Evolutionary conservation across 2,329 filamentous ascomycete genomes (phyloP).

Genomic region (Aspergillus vadensis): DNA sequence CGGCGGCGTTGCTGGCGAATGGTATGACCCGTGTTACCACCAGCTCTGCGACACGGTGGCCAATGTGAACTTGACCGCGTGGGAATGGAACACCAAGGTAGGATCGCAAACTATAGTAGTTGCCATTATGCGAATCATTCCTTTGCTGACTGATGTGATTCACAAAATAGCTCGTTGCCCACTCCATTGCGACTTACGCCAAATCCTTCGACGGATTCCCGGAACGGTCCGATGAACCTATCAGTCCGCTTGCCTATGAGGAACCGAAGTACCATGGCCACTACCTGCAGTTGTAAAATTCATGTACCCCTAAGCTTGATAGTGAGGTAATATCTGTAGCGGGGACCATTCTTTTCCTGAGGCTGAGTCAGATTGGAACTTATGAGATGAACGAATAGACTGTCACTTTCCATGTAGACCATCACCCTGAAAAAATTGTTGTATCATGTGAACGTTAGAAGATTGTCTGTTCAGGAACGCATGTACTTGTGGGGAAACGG

Average conservation of each 20-base stretch:
- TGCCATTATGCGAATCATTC: neutral
- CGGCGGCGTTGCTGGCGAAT: slow-evolving; percentile 64
- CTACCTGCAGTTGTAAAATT: slow-evolving; percentile 15
- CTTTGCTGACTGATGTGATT: neutral
- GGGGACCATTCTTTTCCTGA: too few relatives aligned
- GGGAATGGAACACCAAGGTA: slow-evolving; percentile 57
- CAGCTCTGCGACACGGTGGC: slow-evolving; percentile 53
- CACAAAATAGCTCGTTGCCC: slow-evolving; percentile 57
- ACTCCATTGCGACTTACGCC: slow-evolving; percentile 71
- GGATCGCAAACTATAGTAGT: neutral
- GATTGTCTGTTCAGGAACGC: too few relatives aligned
- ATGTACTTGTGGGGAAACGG: too few relatives aligned
- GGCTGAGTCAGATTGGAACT: too few relatives aligned
- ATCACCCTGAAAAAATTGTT: too few relatives aligned
- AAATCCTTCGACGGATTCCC: slow-evolving; percentile 67
- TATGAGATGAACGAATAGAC: too few relatives aligned
- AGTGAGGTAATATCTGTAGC: too few relatives aligned
- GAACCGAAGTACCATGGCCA: slow-evolving; percentile 22
- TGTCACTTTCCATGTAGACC: too few relatives aligned
- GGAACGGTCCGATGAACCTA: slow-evolving; percentile 43
- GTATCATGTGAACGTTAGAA: too few relatives aligned
- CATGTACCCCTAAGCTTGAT: neutral
- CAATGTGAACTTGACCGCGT: slow-evolving; percentile 57
- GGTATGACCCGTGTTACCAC: slow-evolving; percentile 61
- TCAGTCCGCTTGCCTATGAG: slow-evolving; percentile 8